Evolutionary conservation across 352 stramenopile genomes (phyloP).

Genomic region (Thalassiosira livingstoniorum): DNA sequence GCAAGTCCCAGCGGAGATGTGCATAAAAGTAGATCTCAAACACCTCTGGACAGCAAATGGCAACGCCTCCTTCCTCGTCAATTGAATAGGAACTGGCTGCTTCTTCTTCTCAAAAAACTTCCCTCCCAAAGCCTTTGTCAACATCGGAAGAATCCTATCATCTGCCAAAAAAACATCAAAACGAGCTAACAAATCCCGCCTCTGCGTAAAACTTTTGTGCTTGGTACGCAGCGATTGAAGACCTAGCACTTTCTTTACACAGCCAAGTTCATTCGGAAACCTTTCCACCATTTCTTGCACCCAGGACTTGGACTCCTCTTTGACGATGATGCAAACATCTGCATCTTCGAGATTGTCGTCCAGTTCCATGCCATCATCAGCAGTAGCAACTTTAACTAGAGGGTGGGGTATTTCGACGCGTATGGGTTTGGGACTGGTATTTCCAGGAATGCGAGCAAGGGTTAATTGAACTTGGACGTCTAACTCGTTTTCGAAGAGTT

Average conservation of each 20-base stretch:
- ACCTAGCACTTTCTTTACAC: conserved; percentile 81
- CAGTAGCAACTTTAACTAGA: conserved; percentile 56
- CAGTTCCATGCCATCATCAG: conserved; percentile 24
- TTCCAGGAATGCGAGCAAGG: conserved; percentile 70
- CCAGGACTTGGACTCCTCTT: conserved; percentile 81
- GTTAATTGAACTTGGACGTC: conserved; percentile 80
- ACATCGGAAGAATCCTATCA: conserved; percentile 89
- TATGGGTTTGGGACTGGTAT: conserved; percentile 70
- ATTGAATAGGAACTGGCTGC: conserved; percentile 83
- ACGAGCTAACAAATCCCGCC: conserved; percentile 68
- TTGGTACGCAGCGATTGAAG: conserved; percentile 78
- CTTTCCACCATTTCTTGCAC: conserved; percentile 78
- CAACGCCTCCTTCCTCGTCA: conserved; percentile 79
- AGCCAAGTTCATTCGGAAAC: conserved; percentile 72
- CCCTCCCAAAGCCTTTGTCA: conserved; percentile 85
- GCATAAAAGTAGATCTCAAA: conserved; percentile 87
- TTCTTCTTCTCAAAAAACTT: conserved; percentile 88
- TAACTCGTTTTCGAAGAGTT: conserved; percentile 70
- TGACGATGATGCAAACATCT: conserved; percentile 86
- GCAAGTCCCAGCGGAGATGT: conserved; percentile 88
- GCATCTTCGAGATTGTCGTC: conserved; percentile 57
- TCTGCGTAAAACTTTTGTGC: conserved; percentile 71
- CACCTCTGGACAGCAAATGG: conserved; percentile 78
- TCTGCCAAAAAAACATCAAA: conserved; percentile 89
- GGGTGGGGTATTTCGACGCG: conserved; percentile 79